Conservation (phyloP, 73 alveolate genomes). For the Paramecium bursaria region DNA sequence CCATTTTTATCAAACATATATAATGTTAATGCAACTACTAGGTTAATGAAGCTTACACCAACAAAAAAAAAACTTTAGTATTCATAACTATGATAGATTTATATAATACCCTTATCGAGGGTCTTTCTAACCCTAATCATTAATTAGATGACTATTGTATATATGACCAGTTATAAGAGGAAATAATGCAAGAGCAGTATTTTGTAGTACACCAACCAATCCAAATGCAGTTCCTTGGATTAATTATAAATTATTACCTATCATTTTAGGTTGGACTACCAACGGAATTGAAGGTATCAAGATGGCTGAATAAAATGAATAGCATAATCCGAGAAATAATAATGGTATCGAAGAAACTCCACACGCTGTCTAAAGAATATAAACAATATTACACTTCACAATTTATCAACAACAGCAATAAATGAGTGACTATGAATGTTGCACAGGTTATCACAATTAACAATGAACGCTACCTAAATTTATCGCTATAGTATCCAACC, state of each 20-base stretch:
- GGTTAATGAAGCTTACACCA: conserved; percentile 30
- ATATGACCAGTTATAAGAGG: conserved; percentile 80
- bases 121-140: no score
- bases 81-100: no score
- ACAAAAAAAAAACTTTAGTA: conserved; percentile 52
- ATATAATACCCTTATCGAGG: no score
- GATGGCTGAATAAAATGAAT: conserved; percentile 79
- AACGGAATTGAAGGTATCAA: conserved; percentile 82
- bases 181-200: conserved; percentile 80
- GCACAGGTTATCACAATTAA: neutral
- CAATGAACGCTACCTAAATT: conserved; percentile 69
- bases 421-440: neutral
- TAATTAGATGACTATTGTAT: no score
- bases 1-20: conserved; percentile 51
- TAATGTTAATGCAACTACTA: neutral
- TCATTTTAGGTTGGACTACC: conserved; percentile 75
- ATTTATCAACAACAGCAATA: neutral
- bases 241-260: no score
- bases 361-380: no score
- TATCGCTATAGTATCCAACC: conserved; percentile 79
- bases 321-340: conserved; percentile 78
- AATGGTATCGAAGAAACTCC: conserved; percentile 57
- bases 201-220: conserved; percentile 77
- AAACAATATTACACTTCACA: neutral
- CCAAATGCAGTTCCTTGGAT: conserved; percentile 94